Evolutionary conservation across 345 rosid genomes (phyloP), one percentile per base, ranked within the genome.

Genomic region (Eucalyptus sideroxylon): DNA sequence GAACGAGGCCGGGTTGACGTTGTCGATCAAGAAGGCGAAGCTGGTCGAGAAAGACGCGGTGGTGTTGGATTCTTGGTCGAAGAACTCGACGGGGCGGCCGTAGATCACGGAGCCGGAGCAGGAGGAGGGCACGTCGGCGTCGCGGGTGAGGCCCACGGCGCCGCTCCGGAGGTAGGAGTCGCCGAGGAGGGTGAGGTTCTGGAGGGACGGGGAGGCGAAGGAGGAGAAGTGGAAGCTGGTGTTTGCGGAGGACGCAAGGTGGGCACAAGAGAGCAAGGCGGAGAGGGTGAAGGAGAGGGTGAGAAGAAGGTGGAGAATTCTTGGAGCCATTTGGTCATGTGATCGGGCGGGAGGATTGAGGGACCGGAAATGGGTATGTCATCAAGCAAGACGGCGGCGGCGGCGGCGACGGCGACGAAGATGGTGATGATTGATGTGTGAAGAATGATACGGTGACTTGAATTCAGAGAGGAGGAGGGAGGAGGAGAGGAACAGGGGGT

Each of bases 161-260:
- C 99, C 99, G 88, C 94, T 89, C 26, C 95, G 93, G 91, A 98
- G 97, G 87, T 96, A 97, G 87, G 99, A 94, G 88, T 97, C 98
- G 23, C 99, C 99, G 44, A 97, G 98, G 90, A 98, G 99, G 21
- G 99, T 96, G 89, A 98, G 94, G 93, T 96, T 96, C 8, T 95
- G 93, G 91, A 96, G 92, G 62, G 94, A 93, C 47, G 93, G 90
- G 96, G 94, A 95, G 45, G 93, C 89, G 91, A 98, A 95, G 55
- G 92, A 69, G 91, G 50, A 31, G 93, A 94, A 92, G 83, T 91
- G 62, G 90, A 90, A 17, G 87, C 86, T 85, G 55, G 88, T 80
- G 92, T 93, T 72, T 55, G 91, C 86, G 67, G 89, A 34, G 50
- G 91, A 45, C 47, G 89, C 87, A n/a, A 80, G 65, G 44, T 37